Evolutionary conservation across 2,329 filamentous ascomycete genomes (phyloP).

Genomic region (Macrophomina pseudophaseolina): DNA sequence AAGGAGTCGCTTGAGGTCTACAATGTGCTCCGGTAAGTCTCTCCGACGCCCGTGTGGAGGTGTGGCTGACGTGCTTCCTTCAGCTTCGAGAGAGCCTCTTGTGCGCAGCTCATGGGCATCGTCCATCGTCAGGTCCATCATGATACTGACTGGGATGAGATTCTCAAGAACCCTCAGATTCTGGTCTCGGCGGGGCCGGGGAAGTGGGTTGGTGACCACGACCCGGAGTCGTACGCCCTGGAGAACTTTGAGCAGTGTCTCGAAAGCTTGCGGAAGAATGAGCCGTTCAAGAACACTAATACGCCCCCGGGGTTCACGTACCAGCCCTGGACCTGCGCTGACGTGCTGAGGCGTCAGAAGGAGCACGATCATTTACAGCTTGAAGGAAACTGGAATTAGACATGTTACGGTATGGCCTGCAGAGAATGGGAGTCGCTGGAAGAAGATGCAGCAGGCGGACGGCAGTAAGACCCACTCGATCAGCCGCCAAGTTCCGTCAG

Average conservation of each 20-base stretch:
- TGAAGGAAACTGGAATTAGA: too few relatives aligned
- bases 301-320: not conserved
- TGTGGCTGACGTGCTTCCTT: too few relatives aligned
- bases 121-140: conserved; percentile 43
- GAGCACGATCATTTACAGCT: too few relatives aligned
- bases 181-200: not conserved
- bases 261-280: not conserved
- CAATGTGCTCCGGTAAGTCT: too few relatives aligned
- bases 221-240: not conserved
- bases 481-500: too few relatives aligned
- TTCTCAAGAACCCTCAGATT: not conserved
- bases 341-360: too few relatives aligned
- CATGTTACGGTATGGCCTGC: too few relatives aligned
- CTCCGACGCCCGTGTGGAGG: too few relatives aligned
- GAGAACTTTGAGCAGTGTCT: not conserved
- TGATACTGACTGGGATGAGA: conserved; percentile 36
- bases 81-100: conserved; percentile 38
- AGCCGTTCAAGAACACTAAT: not conserved
- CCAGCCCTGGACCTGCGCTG: not conserved
- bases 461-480: too few relatives aligned
- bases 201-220: not conserved
- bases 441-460: too few relatives aligned
- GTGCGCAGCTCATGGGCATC: conserved; percentile 42
- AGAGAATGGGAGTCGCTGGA: too few relatives aligned
- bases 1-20: conserved; percentile 39